Conservation (phyloP, 768 basidiomycete genomes). For the Suillus decipiens region DNA sequence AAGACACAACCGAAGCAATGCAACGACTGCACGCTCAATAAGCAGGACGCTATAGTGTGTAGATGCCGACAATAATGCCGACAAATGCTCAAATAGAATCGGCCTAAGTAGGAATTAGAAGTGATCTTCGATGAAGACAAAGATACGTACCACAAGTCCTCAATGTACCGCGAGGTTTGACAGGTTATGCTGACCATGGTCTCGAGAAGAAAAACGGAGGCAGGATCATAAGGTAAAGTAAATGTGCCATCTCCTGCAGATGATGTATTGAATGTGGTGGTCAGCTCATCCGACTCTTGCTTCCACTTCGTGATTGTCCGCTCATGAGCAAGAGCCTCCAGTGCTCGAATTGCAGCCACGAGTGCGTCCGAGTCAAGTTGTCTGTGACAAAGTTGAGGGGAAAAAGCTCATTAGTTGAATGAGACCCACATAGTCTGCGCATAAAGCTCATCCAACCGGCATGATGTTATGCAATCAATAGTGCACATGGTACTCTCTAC, state of each 20-base stretch:
- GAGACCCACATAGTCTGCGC: constrained; percentile 83
- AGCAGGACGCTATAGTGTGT: constrained; percentile 86
- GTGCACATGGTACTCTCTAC: constrained; percentile 93
- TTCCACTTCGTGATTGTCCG: constrained; percentile 79
- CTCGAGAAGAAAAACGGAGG: constrained; percentile 92
- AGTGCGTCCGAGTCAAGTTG: constrained; percentile 79
- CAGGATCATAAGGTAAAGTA: constrained; percentile 89
- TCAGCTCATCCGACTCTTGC: constrained; percentile 64
- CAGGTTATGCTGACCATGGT: constrained; percentile 90
- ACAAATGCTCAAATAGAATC: constrained; percentile 90
- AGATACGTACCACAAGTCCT: constrained; percentile 79
- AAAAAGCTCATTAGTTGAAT: background rate
- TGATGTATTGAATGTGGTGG: constrained; percentile 33
- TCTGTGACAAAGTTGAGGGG: constrained; percentile 42
- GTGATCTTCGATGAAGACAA: background rate
- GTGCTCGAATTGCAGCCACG: constrained; percentile 79
- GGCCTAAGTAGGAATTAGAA: constrained; percentile 62
- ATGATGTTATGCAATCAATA: constrained; percentile 93
- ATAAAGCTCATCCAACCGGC: constrained; percentile 92
- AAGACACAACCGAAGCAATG: constrained; percentile 79
- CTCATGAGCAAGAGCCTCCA: constrained; percentile 90
- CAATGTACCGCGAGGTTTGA: constrained; percentile 74
- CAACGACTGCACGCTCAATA: constrained; percentile 92
- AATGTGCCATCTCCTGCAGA: constrained; percentile 45
- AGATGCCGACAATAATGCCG: constrained; percentile 73